These are phyloP conservation scores for Globisporangium orthogonon DNA, from an alignment of 352 stramenopile genomes.

Conservation along the genomic window DNA sequence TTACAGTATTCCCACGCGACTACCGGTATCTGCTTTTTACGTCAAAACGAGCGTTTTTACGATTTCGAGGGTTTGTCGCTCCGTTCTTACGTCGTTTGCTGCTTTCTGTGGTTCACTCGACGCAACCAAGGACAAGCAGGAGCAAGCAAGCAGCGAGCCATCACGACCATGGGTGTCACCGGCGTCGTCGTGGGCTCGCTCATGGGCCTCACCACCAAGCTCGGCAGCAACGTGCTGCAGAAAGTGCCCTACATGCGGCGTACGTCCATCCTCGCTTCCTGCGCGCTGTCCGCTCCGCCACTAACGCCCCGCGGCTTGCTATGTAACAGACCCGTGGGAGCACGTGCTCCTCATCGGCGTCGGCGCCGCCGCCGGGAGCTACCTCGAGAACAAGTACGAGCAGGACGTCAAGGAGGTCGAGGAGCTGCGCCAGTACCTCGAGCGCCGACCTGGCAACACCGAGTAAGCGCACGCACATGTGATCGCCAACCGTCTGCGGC, in stretches of 20 bases:
- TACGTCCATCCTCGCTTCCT: slow-evolving; percentile 25
- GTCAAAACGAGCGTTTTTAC: not conserved
- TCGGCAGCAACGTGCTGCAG: slow-evolving; percentile 77
- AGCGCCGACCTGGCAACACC: slow-evolving; percentile 43
- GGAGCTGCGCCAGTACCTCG: slow-evolving; percentile 65
- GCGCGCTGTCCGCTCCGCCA: too few species aligned
- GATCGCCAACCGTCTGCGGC: not conserved
- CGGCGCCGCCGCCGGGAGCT: slow-evolving; percentile 52
- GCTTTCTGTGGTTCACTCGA: slow-evolving; percentile 7
- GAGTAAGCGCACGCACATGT: slow-evolving; percentile 31
- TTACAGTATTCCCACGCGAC: too few species aligned
- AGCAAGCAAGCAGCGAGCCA: slow-evolving; percentile 13
- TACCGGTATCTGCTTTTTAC: too few species aligned
- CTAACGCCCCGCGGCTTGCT: too few species aligned
- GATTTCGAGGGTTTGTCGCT: not conserved
- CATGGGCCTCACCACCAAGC: slow-evolving; percentile 75
- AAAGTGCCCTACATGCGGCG: slow-evolving; percentile 81
- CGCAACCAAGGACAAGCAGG: not conserved
- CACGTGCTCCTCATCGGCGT: slow-evolving; percentile 66
- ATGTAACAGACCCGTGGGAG: slow-evolving; percentile 65
- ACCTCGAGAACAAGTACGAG: slow-evolving; percentile 72
- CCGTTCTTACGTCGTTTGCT: not conserved
- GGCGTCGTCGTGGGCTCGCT: slow-evolving; percentile 61
- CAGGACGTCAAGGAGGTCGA: slow-evolving; percentile 68
- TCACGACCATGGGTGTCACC: slow-evolving; percentile 62